Evolutionary conservation across 768 basidiomycete genomes (phyloP).

Genomic region (Leccinum variicolor): DNA sequence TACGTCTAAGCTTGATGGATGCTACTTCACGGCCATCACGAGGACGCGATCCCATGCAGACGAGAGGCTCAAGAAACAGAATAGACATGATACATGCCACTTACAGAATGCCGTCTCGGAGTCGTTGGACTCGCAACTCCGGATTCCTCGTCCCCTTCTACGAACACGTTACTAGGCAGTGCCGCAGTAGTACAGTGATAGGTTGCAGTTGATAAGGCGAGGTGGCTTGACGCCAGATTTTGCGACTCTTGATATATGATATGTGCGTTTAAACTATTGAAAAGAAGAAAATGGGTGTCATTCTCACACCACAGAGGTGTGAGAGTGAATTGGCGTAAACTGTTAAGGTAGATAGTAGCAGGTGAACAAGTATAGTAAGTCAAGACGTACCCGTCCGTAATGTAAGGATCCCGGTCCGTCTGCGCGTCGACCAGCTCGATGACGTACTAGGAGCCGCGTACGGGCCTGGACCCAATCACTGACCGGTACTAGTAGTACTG

Average conservation of each 20-base stretch:
- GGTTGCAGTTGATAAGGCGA: background rate
- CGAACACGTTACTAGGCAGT: background rate
- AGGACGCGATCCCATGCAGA: background rate
- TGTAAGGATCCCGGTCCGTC: too few species aligned
- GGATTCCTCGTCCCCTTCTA: background rate
- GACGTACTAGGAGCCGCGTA: too few species aligned
- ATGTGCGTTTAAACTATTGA: slow-evolving; percentile 21
- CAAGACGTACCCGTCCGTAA: too few species aligned
- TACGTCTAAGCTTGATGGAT: too few species aligned
- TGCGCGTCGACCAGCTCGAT: too few species aligned
- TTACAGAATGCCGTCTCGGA: background rate
- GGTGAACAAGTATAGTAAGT: background rate
- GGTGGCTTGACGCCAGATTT: background rate
- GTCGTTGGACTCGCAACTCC: background rate
- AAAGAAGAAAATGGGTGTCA: too few species aligned
- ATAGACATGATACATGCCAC: background rate
- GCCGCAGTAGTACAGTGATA: too few species aligned
- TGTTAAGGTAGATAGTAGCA: background rate
- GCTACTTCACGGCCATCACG: background rate
- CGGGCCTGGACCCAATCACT: too few species aligned
- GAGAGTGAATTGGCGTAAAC: slow-evolving; percentile 27
- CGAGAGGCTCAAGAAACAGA: too few species aligned
- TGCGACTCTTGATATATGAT: slow-evolving; percentile 7
- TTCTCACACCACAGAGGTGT: too few species aligned
- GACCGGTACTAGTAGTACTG: too few species aligned